Evolutionary conservation across 176 grass and related monocot species (phyloP).

Genomic region (Zoysia japonica): DNA sequence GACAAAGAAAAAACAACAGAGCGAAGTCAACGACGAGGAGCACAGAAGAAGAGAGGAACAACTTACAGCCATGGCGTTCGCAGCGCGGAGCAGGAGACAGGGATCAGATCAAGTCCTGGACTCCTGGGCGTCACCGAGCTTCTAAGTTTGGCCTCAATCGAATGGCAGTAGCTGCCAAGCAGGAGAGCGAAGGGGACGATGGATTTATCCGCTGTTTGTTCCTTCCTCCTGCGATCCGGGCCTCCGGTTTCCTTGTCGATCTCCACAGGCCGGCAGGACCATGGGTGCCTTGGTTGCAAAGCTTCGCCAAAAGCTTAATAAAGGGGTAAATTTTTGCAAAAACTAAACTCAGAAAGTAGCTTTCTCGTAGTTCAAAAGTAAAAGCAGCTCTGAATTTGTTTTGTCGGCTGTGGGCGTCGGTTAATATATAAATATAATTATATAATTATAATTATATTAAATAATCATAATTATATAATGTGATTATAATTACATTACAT

Average conservation of each 20-base stretch:
- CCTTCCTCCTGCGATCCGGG: conserved; percentile 5
- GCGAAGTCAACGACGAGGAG: not conserved
- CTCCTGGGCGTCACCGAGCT: not conserved
- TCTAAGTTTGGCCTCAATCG: not conserved
- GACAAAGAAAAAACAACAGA: not conserved
- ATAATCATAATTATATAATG: too few relatives aligned
- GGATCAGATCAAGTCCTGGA: not conserved
- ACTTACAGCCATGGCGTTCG: conserved; percentile 51
- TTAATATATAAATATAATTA: too few relatives aligned
- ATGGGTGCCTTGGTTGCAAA: too few relatives aligned
- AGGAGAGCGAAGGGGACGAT: not conserved
- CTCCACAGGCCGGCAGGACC: conserved; percentile 27
- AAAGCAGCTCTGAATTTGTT: too few relatives aligned
- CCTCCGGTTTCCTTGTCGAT: conserved; percentile 9
- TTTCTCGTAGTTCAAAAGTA: too few relatives aligned
- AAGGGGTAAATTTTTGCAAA: too few relatives aligned
- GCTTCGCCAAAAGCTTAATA: too few relatives aligned
- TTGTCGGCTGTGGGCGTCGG: too few relatives aligned
- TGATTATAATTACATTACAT: too few relatives aligned
- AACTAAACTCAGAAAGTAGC: too few relatives aligned
- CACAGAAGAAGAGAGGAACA: not conserved
- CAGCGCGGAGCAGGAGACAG: not conserved
- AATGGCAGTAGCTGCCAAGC: conserved; percentile 27
- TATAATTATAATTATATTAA: too few relatives aligned
- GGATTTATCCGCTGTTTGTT: conserved; percentile 38